A percentile compares a stretch with the other conserved stretches of the same genome.
phyloP scores from a whole-genome alignment of 2,329 filamentous ascomycete genomes.

The Alternaria atra region DNA sequence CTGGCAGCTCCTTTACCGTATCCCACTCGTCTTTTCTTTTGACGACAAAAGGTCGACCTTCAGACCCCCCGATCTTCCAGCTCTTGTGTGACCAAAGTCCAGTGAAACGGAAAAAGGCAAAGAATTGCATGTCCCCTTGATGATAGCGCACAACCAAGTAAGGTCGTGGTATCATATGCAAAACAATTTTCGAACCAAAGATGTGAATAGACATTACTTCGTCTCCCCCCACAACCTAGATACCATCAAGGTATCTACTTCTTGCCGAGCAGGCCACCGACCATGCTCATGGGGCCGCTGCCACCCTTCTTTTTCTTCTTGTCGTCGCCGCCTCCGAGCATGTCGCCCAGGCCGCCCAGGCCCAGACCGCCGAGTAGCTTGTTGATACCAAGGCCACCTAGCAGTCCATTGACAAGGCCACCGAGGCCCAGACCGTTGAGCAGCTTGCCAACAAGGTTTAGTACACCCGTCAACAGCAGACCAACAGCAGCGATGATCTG shows the following conservation, averaged over 20 bases:
- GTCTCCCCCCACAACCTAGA: conserved; percentile 11
- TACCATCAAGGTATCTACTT: conserved; percentile 31
- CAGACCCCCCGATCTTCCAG: conserved; percentile 47
- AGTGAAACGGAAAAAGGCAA: background rate
- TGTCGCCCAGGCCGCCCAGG: conserved; percentile 60
- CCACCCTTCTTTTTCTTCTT: conserved; percentile 58
- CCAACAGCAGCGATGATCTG: conserved; percentile 93
- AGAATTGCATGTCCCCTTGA: background rate
- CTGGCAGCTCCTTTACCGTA: background rate
- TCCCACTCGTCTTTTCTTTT: background rate
- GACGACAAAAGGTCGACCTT: conserved; percentile 24
- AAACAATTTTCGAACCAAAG: conserved; percentile 24
- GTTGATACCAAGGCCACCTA: conserved; percentile 79
- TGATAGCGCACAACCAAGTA: background rate
- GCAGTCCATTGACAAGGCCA: conserved; percentile 78
- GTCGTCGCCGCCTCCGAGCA: conserved; percentile 64
- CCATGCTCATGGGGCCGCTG: conserved; percentile 54
- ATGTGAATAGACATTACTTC: conserved; percentile 22
- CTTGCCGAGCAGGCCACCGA: conserved; percentile 59
- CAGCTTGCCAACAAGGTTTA: conserved; percentile 83
- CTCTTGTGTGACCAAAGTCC: conserved; percentile 8
- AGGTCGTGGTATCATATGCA: conserved; percentile 30
- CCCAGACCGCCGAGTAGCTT: conserved; percentile 80
- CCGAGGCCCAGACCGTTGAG: conserved; percentile 84
- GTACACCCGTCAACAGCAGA: conserved; percentile 80